Percentiles rank a stretch among this genome's conserved stretches.
Evolutionary conservation across 2,329 filamentous ascomycete species (phyloP).

Genomic region (Colletotrichum melonis): DNA sequence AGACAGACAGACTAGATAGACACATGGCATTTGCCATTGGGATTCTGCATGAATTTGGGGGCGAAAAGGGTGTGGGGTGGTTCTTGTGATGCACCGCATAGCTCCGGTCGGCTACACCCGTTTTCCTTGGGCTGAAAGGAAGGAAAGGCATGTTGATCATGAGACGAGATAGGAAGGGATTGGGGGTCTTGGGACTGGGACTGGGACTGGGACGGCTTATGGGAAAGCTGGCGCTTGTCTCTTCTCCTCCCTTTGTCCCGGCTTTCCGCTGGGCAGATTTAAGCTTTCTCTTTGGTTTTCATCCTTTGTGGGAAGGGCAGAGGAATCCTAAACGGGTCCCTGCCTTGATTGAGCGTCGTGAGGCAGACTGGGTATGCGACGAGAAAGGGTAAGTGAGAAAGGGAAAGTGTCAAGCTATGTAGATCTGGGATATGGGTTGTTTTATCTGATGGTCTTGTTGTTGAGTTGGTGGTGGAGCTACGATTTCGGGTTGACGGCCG

Average conservation of each 20-base stretch:
- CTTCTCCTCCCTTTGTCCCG: not conserved
- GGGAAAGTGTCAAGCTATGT: too few species aligned
- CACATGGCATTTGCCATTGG: not conserved
- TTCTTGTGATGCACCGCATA: not conserved
- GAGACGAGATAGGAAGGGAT: not conserved
- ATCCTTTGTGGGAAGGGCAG: not conserved
- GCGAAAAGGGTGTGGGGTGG: too few species aligned
- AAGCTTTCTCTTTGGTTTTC: not conserved
- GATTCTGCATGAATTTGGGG: not conserved
- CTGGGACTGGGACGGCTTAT: not conserved
- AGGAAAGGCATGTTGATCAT: not conserved
- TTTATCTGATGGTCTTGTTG: not conserved
- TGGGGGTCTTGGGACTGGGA: too few species aligned
- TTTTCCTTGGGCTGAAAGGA: not conserved
- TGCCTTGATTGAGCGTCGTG: not conserved
- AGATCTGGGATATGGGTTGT: not conserved
- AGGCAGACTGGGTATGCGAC: not conserved
- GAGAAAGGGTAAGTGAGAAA: not conserved
- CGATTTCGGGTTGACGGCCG: not conserved
- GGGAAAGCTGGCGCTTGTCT: not conserved
- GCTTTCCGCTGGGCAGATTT: not conserved
- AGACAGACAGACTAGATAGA: not conserved
- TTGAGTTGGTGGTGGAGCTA: not conserved
- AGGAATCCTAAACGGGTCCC: not conserved
- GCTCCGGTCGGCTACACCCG: not conserved